A percentile compares a stretch with the other conserved stretches of the same genome.
These are phyloP conservation scores for Phytophthora aleatoria DNA, from an alignment of 352 stramenopile species.

Conservation along the genomic window DNA sequence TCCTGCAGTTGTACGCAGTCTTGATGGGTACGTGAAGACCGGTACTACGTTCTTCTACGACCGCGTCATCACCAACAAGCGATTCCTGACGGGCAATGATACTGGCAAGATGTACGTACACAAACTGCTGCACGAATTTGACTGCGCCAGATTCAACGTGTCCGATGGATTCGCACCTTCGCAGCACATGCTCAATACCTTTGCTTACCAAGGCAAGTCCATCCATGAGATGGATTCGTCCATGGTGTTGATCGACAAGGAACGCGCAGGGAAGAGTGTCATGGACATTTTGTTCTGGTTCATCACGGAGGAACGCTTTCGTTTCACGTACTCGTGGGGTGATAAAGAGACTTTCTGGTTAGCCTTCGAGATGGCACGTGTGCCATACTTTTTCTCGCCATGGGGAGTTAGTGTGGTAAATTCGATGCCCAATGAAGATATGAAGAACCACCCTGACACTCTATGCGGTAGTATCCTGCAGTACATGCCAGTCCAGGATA, in stretches of 20 bases:
- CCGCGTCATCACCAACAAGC: slow-evolving; percentile 43
- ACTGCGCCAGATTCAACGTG: slow-evolving; percentile 51
- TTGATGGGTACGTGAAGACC: slow-evolving; percentile 45
- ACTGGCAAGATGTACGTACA: slow-evolving; percentile 38
- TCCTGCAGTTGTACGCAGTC: slow-evolving; percentile 38
- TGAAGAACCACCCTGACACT: slow-evolving; percentile 35
- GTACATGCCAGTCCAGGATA: slow-evolving; percentile 30
- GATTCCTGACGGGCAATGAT: slow-evolving; percentile 50
- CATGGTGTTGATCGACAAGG: slow-evolving; percentile 59
- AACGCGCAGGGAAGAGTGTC: slow-evolving; percentile 33
- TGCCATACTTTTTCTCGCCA: slow-evolving; percentile 44
- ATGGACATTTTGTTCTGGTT: slow-evolving; percentile 42
- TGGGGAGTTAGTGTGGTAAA: slow-evolving; percentile 42
- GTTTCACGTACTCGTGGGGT: slow-evolving; percentile 41
- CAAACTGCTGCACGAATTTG: slow-evolving; percentile 45
- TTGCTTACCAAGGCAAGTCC: slow-evolving; percentile 46
- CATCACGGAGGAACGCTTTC: slow-evolving; percentile 39
- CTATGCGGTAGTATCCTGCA: slow-evolving; percentile 48
- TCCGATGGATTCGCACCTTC: slow-evolving; percentile 27
- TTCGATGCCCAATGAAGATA: slow-evolving; percentile 39
- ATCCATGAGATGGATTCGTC: slow-evolving; percentile 73
- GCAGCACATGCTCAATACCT: slow-evolving; percentile 44
- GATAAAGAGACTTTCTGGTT: slow-evolving; percentile 58
- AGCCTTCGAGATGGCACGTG: slow-evolving; percentile 39
- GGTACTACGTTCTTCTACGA: slow-evolving; percentile 73